These are phyloP conservation scores for Salix arbutifolia DNA, from an alignment of 345 rosid genomes.

Conservation along the genomic window DNA sequence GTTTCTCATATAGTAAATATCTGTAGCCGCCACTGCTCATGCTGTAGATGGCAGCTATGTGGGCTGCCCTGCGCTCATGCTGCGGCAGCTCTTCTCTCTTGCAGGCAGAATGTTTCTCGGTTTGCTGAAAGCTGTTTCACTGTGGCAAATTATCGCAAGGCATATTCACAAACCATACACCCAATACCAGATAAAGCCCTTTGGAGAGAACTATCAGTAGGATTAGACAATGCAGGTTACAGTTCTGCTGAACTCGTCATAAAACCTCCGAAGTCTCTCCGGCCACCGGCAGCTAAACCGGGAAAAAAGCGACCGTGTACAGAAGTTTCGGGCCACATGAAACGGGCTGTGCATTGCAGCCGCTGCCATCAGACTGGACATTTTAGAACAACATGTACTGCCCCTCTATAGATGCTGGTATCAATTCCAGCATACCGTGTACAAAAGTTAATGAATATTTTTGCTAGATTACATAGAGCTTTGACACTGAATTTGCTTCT, in stretches of 20 bases:
- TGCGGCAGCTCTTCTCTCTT: slow-evolving; percentile 84
- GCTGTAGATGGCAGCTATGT: slow-evolving; percentile 90
- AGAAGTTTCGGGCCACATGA: slow-evolving; percentile 71
- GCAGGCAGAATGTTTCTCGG: slow-evolving; percentile 90
- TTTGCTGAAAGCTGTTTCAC: slow-evolving; percentile 93
- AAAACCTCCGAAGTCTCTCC: slow-evolving; percentile 73
- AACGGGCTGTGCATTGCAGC: slow-evolving; percentile 92
- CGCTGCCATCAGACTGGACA: slow-evolving; percentile 95
- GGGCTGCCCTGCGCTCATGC: slow-evolving; percentile 97
- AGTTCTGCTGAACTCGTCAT: slow-evolving; percentile 37
- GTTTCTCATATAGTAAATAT: slow-evolving; percentile 79
- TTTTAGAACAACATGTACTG: slow-evolving; percentile 94
- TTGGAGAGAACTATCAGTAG: slow-evolving; percentile 71
- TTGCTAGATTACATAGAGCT: too few species aligned
- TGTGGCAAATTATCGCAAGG: slow-evolving; percentile 78
- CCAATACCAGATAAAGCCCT: slow-evolving; percentile 85
- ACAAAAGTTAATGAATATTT: neutral
- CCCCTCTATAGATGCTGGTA: slow-evolving; percentile 46
- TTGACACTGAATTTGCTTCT: too few species aligned
- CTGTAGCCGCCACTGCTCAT: slow-evolving; percentile 73
- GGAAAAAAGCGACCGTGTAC: slow-evolving; percentile 82
- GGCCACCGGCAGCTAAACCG: slow-evolving; percentile 87
- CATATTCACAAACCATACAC: slow-evolving; percentile 87
- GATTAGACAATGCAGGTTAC: slow-evolving; percentile 15
- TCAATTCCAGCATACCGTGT: neutral